Percentiles rank a stretch among this genome's conserved stretches.
phyloP scores from a whole-genome alignment of 1,284 basidiomycete species.

The Calocybe gambosa region DNA sequence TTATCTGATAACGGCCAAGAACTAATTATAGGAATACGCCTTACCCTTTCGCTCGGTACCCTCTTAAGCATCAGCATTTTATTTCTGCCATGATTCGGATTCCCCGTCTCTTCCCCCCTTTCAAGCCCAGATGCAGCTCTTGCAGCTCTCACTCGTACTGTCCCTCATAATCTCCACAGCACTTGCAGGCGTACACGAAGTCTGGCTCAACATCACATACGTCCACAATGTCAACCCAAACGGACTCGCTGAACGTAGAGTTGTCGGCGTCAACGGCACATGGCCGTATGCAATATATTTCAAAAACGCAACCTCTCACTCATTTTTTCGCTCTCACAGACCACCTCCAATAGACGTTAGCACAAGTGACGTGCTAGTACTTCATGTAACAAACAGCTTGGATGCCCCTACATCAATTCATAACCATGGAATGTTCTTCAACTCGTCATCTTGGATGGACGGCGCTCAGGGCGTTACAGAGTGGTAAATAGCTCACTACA shows the following conservation, averaged over 20 bases:
- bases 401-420: conserved; percentile 63
- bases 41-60: background rate
- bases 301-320: conserved; percentile 1
- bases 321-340: conserved; percentile 31
- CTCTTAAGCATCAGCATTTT: background rate
- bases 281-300: conserved; percentile 70
- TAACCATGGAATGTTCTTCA: conserved; percentile 94
- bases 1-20: conserved; percentile 12
- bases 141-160: conserved; percentile 9
- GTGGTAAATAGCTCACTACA: conserved; percentile 49
- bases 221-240: conserved; percentile 71
- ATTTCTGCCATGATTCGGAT: background rate
- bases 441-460: conserved; percentile 80
- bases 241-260: conserved; percentile 64
- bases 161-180: conserved; percentile 24
- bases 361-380: conserved; percentile 63
- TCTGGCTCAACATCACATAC: conserved; percentile 81
- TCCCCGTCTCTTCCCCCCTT: conserved; percentile 4
- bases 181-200: conserved; percentile 55
- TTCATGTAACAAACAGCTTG: conserved; percentile 75
- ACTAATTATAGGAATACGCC: background rate
- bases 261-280: conserved; percentile 82
- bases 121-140: conserved; percentile 11
- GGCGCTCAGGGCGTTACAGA: conserved; percentile 81
- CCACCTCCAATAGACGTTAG: conserved; percentile 77